Evolutionary conservation across 2,329 filamentous ascomycete species (phyloP), one percentile per base, ranked within the genome.

Genomic region (Pestalotiopsis sp.): DNA sequence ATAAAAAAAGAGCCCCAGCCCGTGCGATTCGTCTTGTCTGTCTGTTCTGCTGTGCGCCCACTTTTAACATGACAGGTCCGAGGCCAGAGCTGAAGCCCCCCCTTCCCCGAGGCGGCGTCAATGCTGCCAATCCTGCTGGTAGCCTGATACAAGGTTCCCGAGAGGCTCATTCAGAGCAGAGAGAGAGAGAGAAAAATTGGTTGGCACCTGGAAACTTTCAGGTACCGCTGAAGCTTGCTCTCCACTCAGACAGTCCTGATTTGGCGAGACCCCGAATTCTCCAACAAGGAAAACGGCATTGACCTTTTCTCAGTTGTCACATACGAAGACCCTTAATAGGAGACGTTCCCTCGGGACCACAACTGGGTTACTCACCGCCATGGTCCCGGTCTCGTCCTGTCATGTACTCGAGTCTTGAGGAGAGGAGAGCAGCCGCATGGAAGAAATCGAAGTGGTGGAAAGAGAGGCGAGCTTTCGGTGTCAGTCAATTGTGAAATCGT

Each of bases 251-350:
- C 17, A 64, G 40, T 31, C 61, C 20, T 64, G 41, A 64, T 64
- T 49, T 64, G 61, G 61, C 38, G 61, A 64, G 59, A 62, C 59
- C 59, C 59, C 61, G 38, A 64, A 64, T 64, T 64, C 61, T 64
- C 61, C 61, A 64, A 64, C 61, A 45, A 59, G 57, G 23, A 52
- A 52, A 41, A 62, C 59, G 61, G 61, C 61, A 64, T 64, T 64
- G 61, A 49, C 61, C 61, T 49, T 25, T 40, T 64, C 61, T 14
- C n/a, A 49, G 36, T 40, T 20, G 38, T 64, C 61, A 14, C 61
- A 64, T 64, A 36, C 14, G 25, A 20, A 45, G 61, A 64, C 41
- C 61, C 61, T 64, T 64, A 49, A 45, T 64, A 49, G 61, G 20
- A 52, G 40, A 38, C 9, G 23, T 23, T 45, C 61, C 40, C 38